Evolutionary conservation across 495 filamentous ascomycete genomes (phyloP), one percentile per base, ranked within the genome.

Genomic region (Aspergillus affinis): DNA sequence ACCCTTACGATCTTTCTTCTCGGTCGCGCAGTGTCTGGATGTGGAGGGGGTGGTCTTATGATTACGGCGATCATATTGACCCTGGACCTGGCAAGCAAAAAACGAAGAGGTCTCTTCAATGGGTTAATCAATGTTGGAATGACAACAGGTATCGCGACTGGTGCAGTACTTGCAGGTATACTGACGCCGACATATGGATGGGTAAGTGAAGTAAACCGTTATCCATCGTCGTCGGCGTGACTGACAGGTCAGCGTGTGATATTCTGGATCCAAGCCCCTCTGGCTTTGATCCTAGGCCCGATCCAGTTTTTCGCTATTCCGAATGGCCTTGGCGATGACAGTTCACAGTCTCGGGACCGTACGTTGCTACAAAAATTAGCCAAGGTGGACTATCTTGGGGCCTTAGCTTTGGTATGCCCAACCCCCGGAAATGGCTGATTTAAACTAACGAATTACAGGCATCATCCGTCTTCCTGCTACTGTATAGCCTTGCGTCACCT

Each of bases 131-230:
- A 86, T 66, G 70, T 81, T 10, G 85, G 85, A 0, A 88, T 87
- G 59, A 92, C 89, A 0, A 79, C 84, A 17, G 89, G 90, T 12
- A 74, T 93, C 15, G 82, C 88, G 0, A 75, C 85, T 0, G 89
- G 90, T 8, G 90, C 89, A 3, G 82, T 90, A 13, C 72, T 90
- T 30, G 86, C 87, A 18, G 90, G 89, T 1, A 80, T 84, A 1
- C 61, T 91, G 48, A 74, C 86, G 8, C 81, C 81, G 1, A 75
- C 72, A 0, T 76, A 83, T 26, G 89, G 89, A 52, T 93, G 89
- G 88, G 87, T 90, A 76, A 62, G 84, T 71, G 13, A 41, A 26
- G 4, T 51, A 19, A 19, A 55, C 19, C 44, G 6, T 17, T 26
- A 26, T 46, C 20, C 32, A 45, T 17, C 13, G 32, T 36, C 3